These are phyloP conservation scores for Penicillium crustosum DNA, from an alignment of 2,329 filamentous ascomycete species.

Conservation along the genomic window DNA sequence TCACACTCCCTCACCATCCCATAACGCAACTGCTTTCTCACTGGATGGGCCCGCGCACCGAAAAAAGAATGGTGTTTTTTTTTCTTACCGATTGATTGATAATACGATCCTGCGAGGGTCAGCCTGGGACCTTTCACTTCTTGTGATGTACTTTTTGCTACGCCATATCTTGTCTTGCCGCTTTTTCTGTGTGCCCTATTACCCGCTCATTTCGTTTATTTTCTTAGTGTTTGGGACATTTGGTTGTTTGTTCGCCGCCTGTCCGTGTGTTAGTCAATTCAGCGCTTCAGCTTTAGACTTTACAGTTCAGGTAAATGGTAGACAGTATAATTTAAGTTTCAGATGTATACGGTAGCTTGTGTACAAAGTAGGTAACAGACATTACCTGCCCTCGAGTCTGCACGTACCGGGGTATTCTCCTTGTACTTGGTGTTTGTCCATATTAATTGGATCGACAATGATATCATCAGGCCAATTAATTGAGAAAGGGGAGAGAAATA, in stretches of 20 bases:
- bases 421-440: no score
- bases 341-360: not conserved
- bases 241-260: conserved; percentile 17
- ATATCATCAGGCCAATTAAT: no score
- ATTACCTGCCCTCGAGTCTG: no score
- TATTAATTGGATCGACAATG: no score
- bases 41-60: conserved; percentile 29
- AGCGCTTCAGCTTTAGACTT: conserved; percentile 26
- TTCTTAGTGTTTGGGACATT: conserved; percentile 19
- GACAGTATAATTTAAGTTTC: not conserved
- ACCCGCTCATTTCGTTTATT: conserved; percentile 29
- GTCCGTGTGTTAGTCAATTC: conserved; percentile 30
- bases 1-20: conserved; percentile 25
- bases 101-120: conserved; percentile 21
- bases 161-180: conserved; percentile 29
- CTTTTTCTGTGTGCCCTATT: conserved; percentile 32
- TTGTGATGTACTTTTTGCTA: conserved; percentile 34
- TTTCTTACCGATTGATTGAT: conserved; percentile 29
- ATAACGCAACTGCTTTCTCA: conserved; percentile 25
- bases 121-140: conserved; percentile 25
- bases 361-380: no score
- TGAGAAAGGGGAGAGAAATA: no score
- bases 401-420: no score
- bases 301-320: conserved; percentile 1
- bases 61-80: conserved; percentile 29